Percentiles rank a stretch among this genome's conserved stretches.
Evolutionary conservation across 305 asterid species (phyloP).

Genomic region (Solanum hybrid): DNA sequence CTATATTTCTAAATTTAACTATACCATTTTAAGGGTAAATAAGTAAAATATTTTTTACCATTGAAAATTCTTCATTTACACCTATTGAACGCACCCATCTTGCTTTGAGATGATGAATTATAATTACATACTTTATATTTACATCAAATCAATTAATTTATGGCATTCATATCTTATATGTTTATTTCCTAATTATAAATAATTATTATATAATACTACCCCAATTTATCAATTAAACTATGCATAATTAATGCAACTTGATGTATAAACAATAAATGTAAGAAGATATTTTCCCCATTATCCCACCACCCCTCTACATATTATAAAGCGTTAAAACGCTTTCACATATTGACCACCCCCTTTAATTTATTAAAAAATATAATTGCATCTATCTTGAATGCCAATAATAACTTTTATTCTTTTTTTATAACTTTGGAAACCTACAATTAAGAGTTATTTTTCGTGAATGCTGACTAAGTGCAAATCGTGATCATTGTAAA

Average conservation of each 20-base stretch:
- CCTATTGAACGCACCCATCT: not conserved
- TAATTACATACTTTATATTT: not conserved
- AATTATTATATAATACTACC: not conserved
- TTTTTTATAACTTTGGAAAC: not conserved
- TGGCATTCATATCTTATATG: not conserved
- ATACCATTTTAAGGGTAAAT: not conserved
- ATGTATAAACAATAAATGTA: not conserved
- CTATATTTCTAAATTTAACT: not conserved
- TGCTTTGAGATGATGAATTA: not conserved
- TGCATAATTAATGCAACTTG: not conserved
- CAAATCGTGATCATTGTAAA: not conserved
- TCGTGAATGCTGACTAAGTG: not conserved
- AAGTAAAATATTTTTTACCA: not conserved
- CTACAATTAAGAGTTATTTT: not conserved
- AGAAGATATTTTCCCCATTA: not conserved
- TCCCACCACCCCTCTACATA: not conserved
- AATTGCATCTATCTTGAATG: not conserved
- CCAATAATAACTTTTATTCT: not conserved
- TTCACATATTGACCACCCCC: not conserved
- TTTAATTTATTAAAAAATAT: not conserved
- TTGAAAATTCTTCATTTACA: not conserved
- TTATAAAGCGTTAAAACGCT: not conserved
- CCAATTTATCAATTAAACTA: not conserved
- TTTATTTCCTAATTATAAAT: not conserved
- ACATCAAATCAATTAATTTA: not conserved